Conservation (phyloP, 495 filamentous ascomycete species). For the Xanthoparmelia taractica region DNA sequence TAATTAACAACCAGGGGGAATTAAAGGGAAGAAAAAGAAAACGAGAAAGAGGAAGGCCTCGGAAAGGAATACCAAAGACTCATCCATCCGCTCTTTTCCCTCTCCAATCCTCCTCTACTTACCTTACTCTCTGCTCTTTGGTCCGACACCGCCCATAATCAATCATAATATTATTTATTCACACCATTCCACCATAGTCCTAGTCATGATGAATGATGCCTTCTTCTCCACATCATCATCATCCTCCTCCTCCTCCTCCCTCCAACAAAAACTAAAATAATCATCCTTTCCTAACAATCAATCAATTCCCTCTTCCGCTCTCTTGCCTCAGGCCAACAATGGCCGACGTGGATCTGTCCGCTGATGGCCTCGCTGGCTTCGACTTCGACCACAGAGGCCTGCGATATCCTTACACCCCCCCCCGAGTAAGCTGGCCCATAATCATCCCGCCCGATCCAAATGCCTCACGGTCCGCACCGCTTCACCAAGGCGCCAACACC, state of each 20-base stretch:
- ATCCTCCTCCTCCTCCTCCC: too few relatives aligned
- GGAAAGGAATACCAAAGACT: too few relatives aligned
- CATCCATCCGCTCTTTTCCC: too few relatives aligned
- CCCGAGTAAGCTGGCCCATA: slow-evolving; percentile 25
- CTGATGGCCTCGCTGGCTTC: slow-evolving; percentile 25
- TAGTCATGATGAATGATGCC: too few relatives aligned
- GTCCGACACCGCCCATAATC: not conserved
- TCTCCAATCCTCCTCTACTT: too few relatives aligned
- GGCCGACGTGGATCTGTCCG: slow-evolving; percentile 22
- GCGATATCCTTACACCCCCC: slow-evolving; percentile 18
- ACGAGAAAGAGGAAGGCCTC: too few relatives aligned
- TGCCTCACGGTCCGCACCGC: slow-evolving; percentile 20
- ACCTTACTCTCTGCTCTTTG: not conserved
- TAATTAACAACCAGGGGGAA: too few relatives aligned
- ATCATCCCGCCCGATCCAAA: slow-evolving; percentile 21
- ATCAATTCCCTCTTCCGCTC: too few relatives aligned
- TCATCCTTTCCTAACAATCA: not conserved
- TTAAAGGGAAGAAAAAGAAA: too few relatives aligned
- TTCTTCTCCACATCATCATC: not conserved
- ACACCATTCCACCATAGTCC: too few relatives aligned
- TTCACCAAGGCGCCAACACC: slow-evolving; percentile 20
- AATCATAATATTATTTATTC: too few relatives aligned
- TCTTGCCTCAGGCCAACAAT: not conserved
- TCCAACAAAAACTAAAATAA: not conserved
- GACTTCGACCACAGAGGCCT: slow-evolving; percentile 24